Evolutionary conservation across 495 filamentous ascomycete genomes (phyloP).

Genomic region (Antarctomyces pellizariae): DNA sequence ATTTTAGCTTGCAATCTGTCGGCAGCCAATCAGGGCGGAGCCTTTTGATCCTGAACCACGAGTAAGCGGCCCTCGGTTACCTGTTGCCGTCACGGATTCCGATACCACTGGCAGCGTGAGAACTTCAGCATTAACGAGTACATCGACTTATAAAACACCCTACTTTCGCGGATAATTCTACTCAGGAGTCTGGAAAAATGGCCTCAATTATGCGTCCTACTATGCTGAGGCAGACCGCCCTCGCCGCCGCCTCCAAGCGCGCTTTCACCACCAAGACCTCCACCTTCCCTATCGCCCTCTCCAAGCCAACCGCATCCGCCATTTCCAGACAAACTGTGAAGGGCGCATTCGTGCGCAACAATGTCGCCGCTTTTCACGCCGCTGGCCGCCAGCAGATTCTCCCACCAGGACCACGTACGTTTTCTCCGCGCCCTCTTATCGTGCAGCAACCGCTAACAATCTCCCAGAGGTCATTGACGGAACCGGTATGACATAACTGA

Average conservation of each 20-base stretch:
- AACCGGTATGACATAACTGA: conserved; percentile 35
- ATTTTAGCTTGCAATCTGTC: too few species aligned
- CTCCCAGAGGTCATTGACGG: conserved; percentile 47
- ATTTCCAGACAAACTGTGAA: conserved; percentile 11
- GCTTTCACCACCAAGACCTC: conserved; percentile 10
- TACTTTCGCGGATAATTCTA: background rate
- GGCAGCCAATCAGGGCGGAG: too few species aligned
- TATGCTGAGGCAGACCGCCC: conserved; percentile 25
- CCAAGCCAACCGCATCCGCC: conserved; percentile 11
- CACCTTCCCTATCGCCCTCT: conserved; percentile 11
- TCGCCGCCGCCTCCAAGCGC: conserved; percentile 10
- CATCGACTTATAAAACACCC: background rate
- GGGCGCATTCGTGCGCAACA: conserved; percentile 15
- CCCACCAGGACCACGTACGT: conserved; percentile 44
- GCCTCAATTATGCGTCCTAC: conserved; percentile 29
- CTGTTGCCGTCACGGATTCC: too few species aligned
- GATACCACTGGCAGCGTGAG: too few species aligned
- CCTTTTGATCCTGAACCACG: too few species aligned
- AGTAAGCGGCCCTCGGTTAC: too few species aligned
- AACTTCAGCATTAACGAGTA: too few species aligned
- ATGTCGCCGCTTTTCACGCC: conserved; percentile 46
- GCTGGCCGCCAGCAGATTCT: conserved; percentile 42
- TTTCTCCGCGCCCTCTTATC: conserved; percentile 10
- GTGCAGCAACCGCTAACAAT: conserved; percentile 14
- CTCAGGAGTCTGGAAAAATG: conserved; percentile 14